Conservation (phyloP, 2,329 filamentous ascomycete species). For the Stemphylium vesicarium region DNA sequence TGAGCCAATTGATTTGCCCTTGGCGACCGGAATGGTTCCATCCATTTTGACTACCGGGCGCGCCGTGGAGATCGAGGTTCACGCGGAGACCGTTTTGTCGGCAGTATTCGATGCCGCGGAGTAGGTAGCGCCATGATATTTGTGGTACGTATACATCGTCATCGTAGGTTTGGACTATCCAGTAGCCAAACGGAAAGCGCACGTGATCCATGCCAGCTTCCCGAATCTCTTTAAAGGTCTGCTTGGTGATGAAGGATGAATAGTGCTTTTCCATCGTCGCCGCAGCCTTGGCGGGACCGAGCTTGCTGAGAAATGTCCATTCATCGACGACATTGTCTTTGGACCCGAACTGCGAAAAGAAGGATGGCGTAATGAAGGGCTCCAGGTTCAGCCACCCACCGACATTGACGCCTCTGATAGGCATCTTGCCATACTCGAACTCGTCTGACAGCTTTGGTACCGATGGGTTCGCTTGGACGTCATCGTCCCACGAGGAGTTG, state of each 20-base stretch:
- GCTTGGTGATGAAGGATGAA: constrained; percentile 82
- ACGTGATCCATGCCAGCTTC: constrained; percentile 93
- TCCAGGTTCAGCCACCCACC: constrained; percentile 95
- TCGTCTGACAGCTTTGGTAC: constrained; percentile 77
- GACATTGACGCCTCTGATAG: constrained; percentile 88
- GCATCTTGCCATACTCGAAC: constrained; percentile 80
- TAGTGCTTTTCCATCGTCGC: constrained; percentile 87
- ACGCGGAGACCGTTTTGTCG: constrained; percentile 90
- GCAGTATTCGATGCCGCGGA: constrained; percentile 91
- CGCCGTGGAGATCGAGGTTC: constrained; percentile 90
- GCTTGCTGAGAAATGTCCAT: constrained; percentile 74
- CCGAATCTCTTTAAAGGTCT: constrained; percentile 83
- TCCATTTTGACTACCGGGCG: constrained; percentile 93
- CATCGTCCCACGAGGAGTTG: constrained; percentile 85
- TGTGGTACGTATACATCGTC: constrained; percentile 86
- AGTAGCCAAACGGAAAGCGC: constrained; percentile 95
- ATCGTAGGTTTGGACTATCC: constrained; percentile 86
- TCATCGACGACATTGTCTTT: constrained; percentile 80
- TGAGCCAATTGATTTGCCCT: constrained; percentile 84
- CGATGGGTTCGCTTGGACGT: constrained; percentile 74
- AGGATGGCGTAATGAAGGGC: constrained; percentile 92
- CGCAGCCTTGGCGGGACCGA: constrained; percentile 70
- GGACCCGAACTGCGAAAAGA: constrained; percentile 73
- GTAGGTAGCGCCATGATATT: constrained; percentile 89
- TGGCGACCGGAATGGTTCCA: constrained; percentile 95